Evolutionary conservation across 2,329 filamentous ascomycete species (phyloP), one percentile per base, ranked within the genome.

Genomic region (Apiospora sp.): DNA sequence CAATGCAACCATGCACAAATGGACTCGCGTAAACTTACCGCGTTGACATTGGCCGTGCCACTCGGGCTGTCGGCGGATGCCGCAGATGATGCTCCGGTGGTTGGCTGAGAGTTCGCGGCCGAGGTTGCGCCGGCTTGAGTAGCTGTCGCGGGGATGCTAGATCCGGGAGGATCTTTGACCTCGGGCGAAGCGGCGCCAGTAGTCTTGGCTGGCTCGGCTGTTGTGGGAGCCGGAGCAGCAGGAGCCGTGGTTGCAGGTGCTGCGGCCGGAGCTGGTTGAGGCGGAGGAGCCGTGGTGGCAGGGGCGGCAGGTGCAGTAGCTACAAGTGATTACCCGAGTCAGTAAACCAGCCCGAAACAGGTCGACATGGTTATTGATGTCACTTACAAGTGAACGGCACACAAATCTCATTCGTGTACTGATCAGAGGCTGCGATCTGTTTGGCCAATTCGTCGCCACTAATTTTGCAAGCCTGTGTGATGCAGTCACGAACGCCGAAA

Each of bases 401-500:
- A 61, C 71, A 73, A 7, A 41, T 22, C 4, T 37, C 41, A 8
- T 58, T 41, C 4, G 37, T 61, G 44, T 24, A 58, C 22, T 24
- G 30, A n/a, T 70, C 22, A 6, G 72, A 67, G 43, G 58, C 71
- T 0, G 46, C 43, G 1, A 71, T 19, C 67, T 73, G 72, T 8
- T 6, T 37, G 37, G 30, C 12, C 49, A 73, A 30, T 4, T 27
- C 58, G 13, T 61, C 68, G 14, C 71, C 68, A 34, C 27, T 67
- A 27, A 70, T 22, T 8, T n/a, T n/a, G 16, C 72, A 73, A 14
- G 72, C 72, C 44, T 73, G 72, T 2, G 58, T 72, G 61, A 73
- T 73, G 71, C 72, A 73, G 34, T 73, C 72, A 14, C 72, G 43
- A 37, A 73, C 68, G 27, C 67, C 72, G 30, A 70, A 72, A 49